Evolutionary conservation across 208 protist species (phyloP).

Genomic region (Trypanosoma platydactyli): DNA sequence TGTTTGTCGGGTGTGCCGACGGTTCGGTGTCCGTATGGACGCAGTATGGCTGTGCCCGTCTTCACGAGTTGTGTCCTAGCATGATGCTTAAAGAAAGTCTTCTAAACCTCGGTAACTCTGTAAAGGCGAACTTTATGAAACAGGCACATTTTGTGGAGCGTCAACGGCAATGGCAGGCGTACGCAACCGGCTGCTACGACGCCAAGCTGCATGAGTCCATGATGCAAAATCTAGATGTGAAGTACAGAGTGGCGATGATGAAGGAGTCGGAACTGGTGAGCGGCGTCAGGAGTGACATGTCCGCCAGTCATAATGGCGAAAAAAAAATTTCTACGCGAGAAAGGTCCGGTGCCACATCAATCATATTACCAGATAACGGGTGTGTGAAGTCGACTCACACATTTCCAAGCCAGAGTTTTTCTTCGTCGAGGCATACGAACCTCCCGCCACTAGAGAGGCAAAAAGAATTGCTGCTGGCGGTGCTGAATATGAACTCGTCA

Average conservation of each 20-base stretch:
- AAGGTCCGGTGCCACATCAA: too few relatives aligned
- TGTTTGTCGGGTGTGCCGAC: conserved; percentile 66
- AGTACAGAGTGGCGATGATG: conserved; percentile 24
- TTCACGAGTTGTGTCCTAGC: conserved; percentile 65
- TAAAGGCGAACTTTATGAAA: conserved; percentile 52
- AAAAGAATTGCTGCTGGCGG: conserved; percentile 45
- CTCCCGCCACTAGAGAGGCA: conserved; percentile 25
- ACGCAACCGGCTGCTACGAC: conserved; percentile 3
- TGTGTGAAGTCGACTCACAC: too few relatives aligned
- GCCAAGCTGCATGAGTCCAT: conserved; percentile 24
- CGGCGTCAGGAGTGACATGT: too few relatives aligned
- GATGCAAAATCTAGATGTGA: conserved; percentile 29
- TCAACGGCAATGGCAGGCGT: conserved; percentile 41
- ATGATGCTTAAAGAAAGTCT: conserved; percentile 44
- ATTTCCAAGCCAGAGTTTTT: too few relatives aligned
- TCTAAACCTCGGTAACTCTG: conserved; percentile 32
- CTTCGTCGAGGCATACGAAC: too few relatives aligned
- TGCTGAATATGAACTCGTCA: conserved; percentile 30
- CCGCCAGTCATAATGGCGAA: too few relatives aligned
- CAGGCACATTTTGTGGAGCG: conserved; percentile 32
- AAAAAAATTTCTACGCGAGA: too few relatives aligned
- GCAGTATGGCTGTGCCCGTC: conserved; percentile 56
- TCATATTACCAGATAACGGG: too few relatives aligned
- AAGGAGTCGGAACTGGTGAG: not conserved
- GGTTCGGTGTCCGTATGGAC: conserved; percentile 72